A percentile compares a stretch with the other conserved stretches of the same genome.
These are phyloP conservation scores for Glycine latifolia DNA, from an alignment of 306 rosid genomes.

Conservation along the genomic window DNA sequence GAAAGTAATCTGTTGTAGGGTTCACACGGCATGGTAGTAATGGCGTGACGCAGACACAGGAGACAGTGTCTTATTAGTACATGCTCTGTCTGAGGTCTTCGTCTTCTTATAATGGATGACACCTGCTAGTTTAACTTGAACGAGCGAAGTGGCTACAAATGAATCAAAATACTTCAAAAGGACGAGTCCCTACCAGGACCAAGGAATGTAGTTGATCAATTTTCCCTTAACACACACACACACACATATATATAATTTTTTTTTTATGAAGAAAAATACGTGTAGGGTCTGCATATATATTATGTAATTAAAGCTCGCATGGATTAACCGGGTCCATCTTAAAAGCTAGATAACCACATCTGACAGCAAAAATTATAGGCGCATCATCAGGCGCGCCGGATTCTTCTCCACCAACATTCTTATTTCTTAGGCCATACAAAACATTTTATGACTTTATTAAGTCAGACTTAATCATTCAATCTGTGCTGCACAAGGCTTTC, in stretches of 20 bases:
- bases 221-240: background rate
- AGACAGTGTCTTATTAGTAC: no score
- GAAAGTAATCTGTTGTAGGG: background rate
- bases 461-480: constrained; percentile 40
- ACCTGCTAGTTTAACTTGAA: background rate
- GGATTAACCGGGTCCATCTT: constrained; percentile 1
- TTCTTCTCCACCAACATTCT: constrained; percentile 17
- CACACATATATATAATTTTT: no score
- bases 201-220: background rate
- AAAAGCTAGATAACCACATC: background rate
- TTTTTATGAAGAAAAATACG: background rate
- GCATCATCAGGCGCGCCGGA: constrained; percentile 35
- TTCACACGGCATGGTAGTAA: constrained; percentile 18
- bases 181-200: background rate
- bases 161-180: background rate
- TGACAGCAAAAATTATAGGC: constrained; percentile 44
- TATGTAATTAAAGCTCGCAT: background rate
- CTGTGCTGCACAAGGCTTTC: background rate
- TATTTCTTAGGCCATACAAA: background rate
- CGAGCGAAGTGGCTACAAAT: background rate
- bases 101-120: background rate
- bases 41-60: background rate
- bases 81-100: no score
- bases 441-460: background rate
- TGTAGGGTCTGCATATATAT: constrained; percentile 12